These are phyloP conservation scores for Medicago truncatula DNA, from an alignment of 306 rosid species.

Conservation along the genomic window DNA sequence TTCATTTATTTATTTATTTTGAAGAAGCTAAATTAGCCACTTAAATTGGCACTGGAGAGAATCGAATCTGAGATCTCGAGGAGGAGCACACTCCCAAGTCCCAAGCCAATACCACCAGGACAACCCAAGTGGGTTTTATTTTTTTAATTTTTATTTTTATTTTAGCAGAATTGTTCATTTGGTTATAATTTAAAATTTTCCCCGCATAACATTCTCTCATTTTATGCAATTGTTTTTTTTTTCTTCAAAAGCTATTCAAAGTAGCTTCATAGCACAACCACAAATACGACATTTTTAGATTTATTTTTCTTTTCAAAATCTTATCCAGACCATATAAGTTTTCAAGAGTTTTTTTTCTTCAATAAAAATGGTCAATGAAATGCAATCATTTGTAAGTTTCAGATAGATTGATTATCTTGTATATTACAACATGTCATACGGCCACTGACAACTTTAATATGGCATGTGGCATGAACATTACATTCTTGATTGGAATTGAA, in stretches of 20 bases:
- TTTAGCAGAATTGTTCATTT: background rate
- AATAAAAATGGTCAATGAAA: too few species aligned
- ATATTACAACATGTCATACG: background rate
- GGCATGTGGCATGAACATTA: constrained; percentile 5
- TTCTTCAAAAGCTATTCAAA: background rate
- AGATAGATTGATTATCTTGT: too few species aligned
- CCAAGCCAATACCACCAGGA: too few species aligned
- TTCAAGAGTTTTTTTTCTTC: background rate
- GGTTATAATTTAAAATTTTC: background rate
- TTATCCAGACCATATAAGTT: background rate
- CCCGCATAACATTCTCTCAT: background rate
- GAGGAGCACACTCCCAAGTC: too few species aligned
- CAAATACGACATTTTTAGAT: too few species aligned
- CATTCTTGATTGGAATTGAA: constrained; percentile 12
- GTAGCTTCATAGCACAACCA: background rate
- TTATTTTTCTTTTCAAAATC: background rate
- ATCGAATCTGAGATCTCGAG: too few species aligned
- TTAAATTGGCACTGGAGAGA: too few species aligned
- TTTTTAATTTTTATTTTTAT: too few species aligned
- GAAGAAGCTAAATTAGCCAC: too few species aligned
- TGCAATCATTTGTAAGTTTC: too few species aligned
- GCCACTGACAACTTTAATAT: constrained; percentile 13
- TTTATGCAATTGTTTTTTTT: background rate
- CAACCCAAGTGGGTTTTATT: too few species aligned
- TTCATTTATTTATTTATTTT: background rate